A percentile compares a stretch with the other conserved stretches of the same genome.
Conservation (phyloP, 495 filamentous ascomycete genomes). For the Penicillium cataractarum region DNA sequence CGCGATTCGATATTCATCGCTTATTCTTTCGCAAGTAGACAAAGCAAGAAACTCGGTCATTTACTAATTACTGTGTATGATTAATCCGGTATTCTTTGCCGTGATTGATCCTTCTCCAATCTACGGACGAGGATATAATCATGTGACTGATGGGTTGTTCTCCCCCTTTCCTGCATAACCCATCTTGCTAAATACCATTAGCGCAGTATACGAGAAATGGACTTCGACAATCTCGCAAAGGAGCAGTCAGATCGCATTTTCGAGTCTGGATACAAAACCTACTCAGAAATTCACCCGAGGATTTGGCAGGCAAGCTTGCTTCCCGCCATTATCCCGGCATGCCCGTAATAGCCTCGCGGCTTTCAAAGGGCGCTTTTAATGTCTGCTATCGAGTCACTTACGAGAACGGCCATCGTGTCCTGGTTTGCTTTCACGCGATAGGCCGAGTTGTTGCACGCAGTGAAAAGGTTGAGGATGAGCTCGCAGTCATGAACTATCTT, state of each 20-base stretch:
- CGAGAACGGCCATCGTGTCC: constrained; percentile 26
- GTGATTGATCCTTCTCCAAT: not conserved
- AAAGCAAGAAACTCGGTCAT: no score
- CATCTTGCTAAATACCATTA: not conserved
- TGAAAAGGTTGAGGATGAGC: constrained; percentile 45
- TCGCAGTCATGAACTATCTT: constrained; percentile 42
- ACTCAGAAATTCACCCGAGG: constrained; percentile 25
- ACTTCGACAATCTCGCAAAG: constrained; percentile 31
- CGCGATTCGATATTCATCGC: no score
- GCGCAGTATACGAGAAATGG: constrained; percentile 20
- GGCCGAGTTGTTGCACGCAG: constrained; percentile 33
- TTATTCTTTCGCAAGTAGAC: no score
- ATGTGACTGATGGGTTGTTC: not conserved
- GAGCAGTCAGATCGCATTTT: constrained; percentile 27
- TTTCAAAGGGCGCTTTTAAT: constrained; percentile 34
- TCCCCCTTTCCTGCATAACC: no score
- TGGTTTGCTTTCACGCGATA: constrained; percentile 34
- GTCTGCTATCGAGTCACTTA: constrained; percentile 32
- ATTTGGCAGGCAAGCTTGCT: constrained; percentile 27
- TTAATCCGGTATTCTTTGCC: no score
- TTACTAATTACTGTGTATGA: no score
- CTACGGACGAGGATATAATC: not conserved
- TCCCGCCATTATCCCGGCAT: constrained; percentile 24
- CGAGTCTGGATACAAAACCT: constrained; percentile 28
- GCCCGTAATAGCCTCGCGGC: constrained; percentile 19